These are phyloP conservation scores for Phlyctochytrium bullatum DNA, from an alignment of 192 early-diverging fungal genomes.

Conservation along the genomic window DNA sequence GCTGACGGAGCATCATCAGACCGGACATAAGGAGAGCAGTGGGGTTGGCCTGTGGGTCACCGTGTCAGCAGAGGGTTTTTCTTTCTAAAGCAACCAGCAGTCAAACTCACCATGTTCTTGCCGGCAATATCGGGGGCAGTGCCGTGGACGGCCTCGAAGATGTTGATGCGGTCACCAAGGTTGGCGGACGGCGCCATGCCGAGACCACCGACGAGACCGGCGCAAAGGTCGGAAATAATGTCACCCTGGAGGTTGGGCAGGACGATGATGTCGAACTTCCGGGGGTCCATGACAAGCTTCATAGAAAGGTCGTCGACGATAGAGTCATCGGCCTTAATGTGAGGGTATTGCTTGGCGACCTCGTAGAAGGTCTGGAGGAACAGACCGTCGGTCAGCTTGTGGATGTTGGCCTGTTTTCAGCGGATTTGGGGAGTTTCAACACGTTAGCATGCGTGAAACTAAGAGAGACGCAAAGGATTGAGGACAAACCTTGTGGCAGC, in stretches of 20 bases:
- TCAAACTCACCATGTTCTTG: slow-evolving; percentile 44
- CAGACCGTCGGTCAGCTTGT: slow-evolving; percentile 84
- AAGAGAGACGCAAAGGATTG: no score
- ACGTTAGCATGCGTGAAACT: no score
- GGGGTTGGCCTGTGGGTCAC: slow-evolving; percentile 60
- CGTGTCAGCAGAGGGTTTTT: not conserved
- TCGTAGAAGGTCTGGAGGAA: slow-evolving; percentile 84
- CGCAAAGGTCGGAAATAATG: slow-evolving; percentile 89
- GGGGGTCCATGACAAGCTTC: slow-evolving; percentile 64
- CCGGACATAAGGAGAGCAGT: slow-evolving; percentile 80
- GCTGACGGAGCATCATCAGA: slow-evolving; percentile 90
- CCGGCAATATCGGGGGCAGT: slow-evolving; percentile 86
- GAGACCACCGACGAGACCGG: slow-evolving; percentile 87
- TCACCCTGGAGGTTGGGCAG: slow-evolving; percentile 95
- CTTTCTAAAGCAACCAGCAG: no score
- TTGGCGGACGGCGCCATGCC: slow-evolving; percentile 90
- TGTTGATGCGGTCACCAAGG: slow-evolving; percentile 86
- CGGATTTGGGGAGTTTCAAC: no score
- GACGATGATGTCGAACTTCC: slow-evolving; percentile 68
- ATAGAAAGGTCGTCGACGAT: slow-evolving; percentile 44
- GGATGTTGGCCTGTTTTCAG: slow-evolving; percentile 63
- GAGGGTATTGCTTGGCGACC: slow-evolving; percentile 77
- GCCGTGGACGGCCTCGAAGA: slow-evolving; percentile 79
- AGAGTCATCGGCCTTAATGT: slow-evolving; percentile 80
- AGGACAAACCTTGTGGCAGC: slow-evolving; percentile 92